A percentile compares a stretch with the other conserved stretches of the same genome.
These are phyloP conservation scores for Acacia confusa DNA, from an alignment of 306 rosid species.

Conservation along the genomic window DNA sequence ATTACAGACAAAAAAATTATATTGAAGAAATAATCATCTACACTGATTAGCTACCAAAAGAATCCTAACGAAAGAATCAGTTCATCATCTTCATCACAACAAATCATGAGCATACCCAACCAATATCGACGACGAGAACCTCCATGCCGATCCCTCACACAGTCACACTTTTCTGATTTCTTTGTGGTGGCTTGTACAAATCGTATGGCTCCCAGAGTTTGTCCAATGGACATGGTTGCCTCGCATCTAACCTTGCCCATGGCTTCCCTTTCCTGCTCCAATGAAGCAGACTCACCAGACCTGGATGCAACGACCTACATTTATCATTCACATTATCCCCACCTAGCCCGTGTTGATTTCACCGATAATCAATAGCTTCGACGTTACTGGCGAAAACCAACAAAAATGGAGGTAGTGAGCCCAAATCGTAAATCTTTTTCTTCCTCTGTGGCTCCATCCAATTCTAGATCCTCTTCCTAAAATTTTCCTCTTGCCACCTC, in stretches of 20 bases:
- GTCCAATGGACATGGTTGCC: conserved; percentile 74
- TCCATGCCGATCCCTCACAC: conserved; percentile 29
- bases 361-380: conserved; percentile 79
- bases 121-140: conserved; percentile 48
- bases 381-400: conserved; percentile 77
- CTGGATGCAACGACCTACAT: conserved; percentile 84
- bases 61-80: conserved; percentile 51
- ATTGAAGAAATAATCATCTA: conserved; percentile 30
- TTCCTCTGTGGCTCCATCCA: conserved; percentile 90
- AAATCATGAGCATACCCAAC: conserved; percentile 55
- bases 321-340: conserved; percentile 87
- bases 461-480: conserved; percentile 63
- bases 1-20: not conserved
- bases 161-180: not conserved
- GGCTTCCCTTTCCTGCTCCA: conserved; percentile 99
- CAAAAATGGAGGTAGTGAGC: conserved; percentile 84
- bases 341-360: conserved; percentile 96
- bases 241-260: conserved; percentile 81
- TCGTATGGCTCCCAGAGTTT: conserved; percentile 92
- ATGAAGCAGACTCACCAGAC: conserved; percentile 85
- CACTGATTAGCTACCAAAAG: conserved; percentile 50
- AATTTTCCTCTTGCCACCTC: conserved; percentile 73
- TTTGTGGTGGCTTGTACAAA: conserved; percentile 44
- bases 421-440: conserved; percentile 78
- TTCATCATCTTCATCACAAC: conserved; percentile 9